Evolutionary conservation across 2,329 filamentous ascomycete genomes (phyloP), one percentile per base, ranked within the genome.

Genomic region (Alternaria longipes): DNA sequence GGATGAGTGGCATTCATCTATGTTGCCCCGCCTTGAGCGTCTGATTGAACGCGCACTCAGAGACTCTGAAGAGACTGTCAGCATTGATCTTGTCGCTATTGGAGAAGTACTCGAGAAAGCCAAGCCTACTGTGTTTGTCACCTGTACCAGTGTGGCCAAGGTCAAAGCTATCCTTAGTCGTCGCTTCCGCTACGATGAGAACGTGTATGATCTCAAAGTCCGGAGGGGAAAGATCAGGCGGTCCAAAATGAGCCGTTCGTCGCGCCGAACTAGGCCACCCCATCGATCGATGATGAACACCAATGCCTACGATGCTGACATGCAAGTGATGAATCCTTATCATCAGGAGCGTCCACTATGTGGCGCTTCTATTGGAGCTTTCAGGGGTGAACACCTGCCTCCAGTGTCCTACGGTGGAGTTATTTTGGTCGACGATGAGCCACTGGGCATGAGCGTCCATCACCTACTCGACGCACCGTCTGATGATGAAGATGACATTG

Each of bases 391-490:
- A 45, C 94, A 97, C 74, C 83, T 97, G 3, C 93, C 94, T 6
- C 93, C 94, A 2, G 94, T 97, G 3, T 96, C 93, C 32, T 93
- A 97, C 68, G 94, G 94, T 12, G 94, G 94, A 8, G 85, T 97
- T 4, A 88, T 98, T 41, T 82, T 95, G 32, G 88, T 98, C 2
- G 93, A 98, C 73, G 89, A 91, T 56, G 89, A 91, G 76, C 88
- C 92, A 0, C 95, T 93, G 72, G 94, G 94, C 12, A 95, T 98
- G 92, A 97, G 93, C 22, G 94, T 98, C 0, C 94, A 98, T 73
- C 94, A 98, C 78, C 94, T 98, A 89, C 87, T 98, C 3, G 94
- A 97, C 70, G 80, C 82, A 12, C 82, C 86, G 11, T 86, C 85
- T 59, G 78, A 82, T 45, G 84, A 86, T 44, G 84, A 86, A 38